These are phyloP conservation scores for Nannochloris sp. DNA, from an alignment of 139 green algal genomes.

Conservation along the genomic window DNA sequence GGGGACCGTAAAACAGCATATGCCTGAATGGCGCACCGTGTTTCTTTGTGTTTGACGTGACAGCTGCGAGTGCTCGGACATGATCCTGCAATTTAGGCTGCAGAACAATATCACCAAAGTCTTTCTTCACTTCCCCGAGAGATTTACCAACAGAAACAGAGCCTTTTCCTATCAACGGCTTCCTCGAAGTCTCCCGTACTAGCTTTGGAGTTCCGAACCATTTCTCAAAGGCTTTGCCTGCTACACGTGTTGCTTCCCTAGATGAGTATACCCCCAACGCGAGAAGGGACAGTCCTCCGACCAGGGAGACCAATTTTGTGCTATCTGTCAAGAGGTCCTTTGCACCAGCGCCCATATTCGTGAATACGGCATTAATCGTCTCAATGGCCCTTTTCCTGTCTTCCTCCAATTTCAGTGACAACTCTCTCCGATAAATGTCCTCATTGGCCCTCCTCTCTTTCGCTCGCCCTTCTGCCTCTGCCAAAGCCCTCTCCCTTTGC, in stretches of 20 bases:
- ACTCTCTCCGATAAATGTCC: slow-evolving; percentile 80
- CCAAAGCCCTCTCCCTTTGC: slow-evolving; percentile 77
- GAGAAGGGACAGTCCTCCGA: slow-evolving; percentile 64
- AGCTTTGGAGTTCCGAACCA: slow-evolving; percentile 81
- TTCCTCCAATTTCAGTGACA: slow-evolving; percentile 50
- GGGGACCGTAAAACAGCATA: slow-evolving; percentile 85
- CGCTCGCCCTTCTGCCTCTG: slow-evolving; percentile 87
- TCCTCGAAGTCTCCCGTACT: slow-evolving; percentile 55
- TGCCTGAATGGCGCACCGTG: slow-evolving; percentile 93
- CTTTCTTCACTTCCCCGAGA: slow-evolving; percentile 43
- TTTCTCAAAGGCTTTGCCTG: slow-evolving; percentile 55
- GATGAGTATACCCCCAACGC: slow-evolving; percentile 78
- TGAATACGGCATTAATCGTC: slow-evolving; percentile 82
- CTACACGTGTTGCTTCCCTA: slow-evolving; percentile 67
- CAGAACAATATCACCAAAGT: slow-evolving; percentile 90
- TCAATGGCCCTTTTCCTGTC: slow-evolving; percentile 68
- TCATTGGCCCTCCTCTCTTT: slow-evolving; percentile 87
- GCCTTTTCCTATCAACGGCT: slow-evolving; percentile 27
- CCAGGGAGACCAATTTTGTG: slow-evolving; percentile 58
- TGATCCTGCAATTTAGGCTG: slow-evolving; percentile 66
- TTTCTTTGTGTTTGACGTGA: slow-evolving; percentile 83
- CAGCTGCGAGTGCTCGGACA: slow-evolving; percentile 72
- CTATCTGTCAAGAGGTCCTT: slow-evolving; percentile 68
- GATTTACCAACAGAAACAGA: slow-evolving; percentile 24
- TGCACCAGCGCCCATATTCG: slow-evolving; percentile 54